Evolutionary conservation across 148 eudicot species (phyloP).

Genomic region (Tetragonia tetragonoides): DNA sequence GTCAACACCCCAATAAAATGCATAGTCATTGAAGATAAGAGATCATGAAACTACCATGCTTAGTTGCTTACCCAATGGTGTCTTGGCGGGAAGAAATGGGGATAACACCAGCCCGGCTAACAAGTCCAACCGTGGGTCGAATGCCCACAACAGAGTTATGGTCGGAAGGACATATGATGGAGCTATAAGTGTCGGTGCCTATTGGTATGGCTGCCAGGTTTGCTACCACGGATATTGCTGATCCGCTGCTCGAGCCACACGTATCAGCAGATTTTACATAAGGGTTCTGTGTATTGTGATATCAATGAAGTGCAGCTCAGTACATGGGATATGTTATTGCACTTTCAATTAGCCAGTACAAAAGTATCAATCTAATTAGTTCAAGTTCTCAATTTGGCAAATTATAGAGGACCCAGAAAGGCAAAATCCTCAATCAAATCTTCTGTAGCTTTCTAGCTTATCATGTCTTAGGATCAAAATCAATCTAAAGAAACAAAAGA

Average conservation of each 20-base stretch:
- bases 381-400: no score
- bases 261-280: conserved; percentile 45
- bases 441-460: no score
- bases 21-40: no score
- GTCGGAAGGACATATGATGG: conserved; percentile 52
- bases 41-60: no score
- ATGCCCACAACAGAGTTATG: conserved; percentile 57
- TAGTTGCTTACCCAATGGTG: conserved; percentile 48
- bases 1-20: no score
- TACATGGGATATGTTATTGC: no score
- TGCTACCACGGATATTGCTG: conserved; percentile 63
- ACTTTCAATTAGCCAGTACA: no score
- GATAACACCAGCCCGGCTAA: conserved; percentile 61
- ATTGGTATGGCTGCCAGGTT: conserved; percentile 53
- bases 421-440: no score
- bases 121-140: conserved; percentile 72
- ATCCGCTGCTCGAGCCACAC: conserved; percentile 69
- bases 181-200: conserved; percentile 66
- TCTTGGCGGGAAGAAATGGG: conserved; percentile 64
- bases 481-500: no score
- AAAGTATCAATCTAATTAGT: no score
- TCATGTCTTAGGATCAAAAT: no score
- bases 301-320: background rate
- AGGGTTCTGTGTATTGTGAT: conserved; percentile 39
- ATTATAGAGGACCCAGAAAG: no score